phyloP scores from a whole-genome alignment of 1,139 yeast species.

The Yamadazyma atlantica region DNA sequence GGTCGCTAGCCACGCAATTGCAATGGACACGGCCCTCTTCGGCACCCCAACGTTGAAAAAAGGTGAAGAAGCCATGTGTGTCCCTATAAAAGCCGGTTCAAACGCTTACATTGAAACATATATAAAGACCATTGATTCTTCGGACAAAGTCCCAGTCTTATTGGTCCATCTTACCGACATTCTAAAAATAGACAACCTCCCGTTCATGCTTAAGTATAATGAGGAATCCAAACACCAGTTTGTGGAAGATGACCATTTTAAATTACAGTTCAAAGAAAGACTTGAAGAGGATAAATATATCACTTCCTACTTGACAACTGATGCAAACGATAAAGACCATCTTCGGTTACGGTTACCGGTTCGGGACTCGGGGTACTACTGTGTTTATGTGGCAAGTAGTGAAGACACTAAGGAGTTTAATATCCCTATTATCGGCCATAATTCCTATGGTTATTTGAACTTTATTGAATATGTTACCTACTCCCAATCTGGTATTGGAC shows the following conservation, averaged over 20 bases:
- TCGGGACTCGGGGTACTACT: constrained; percentile 30
- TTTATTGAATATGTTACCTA: constrained; percentile 21
- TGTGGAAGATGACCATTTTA: constrained; percentile 6
- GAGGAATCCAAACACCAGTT: neutral
- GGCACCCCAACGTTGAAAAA: constrained; percentile 1
- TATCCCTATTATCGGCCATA: constrained; percentile 22
- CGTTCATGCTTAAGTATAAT: constrained; percentile 17
- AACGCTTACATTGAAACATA: constrained; percentile 7
- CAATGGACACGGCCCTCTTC: neutral
- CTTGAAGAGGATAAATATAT: constrained; percentile 8
- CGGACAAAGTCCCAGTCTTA: constrained; percentile 21
- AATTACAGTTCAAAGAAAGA: constrained; percentile 5
- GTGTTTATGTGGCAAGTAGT: constrained; percentile 34
- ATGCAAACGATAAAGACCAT: constrained; percentile 9
- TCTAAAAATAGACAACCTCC: constrained; percentile 22
- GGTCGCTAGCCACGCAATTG: neutral
- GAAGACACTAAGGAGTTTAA: constrained; percentile 7
- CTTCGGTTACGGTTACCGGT: constrained; percentile 16
- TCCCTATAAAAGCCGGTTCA: constrained; percentile 3
- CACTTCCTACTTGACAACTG: constrained; percentile 13
- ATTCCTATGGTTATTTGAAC: constrained; percentile 30
- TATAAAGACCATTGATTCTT: neutral
- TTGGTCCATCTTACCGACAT: constrained; percentile 28
- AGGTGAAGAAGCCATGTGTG: constrained; percentile 5
- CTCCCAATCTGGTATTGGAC: constrained; percentile 17